Percentiles rank a stretch among this genome's conserved stretches.
These are phyloP conservation scores for Cicer yamashitae DNA, from an alignment of 306 rosid species.

Conservation along the genomic window DNA sequence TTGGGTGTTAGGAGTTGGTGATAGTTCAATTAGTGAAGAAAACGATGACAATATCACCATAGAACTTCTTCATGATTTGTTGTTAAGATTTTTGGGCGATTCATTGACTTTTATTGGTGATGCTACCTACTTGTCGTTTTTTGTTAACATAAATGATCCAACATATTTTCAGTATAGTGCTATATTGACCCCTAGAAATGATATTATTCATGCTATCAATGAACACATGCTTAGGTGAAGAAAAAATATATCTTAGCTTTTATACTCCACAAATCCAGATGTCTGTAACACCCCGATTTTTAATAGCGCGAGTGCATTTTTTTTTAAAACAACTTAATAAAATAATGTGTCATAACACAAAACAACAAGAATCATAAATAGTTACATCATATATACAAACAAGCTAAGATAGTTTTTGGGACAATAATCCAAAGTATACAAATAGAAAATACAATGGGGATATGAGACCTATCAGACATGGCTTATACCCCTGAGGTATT, in stretches of 20 bases:
- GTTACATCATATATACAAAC: too few species aligned
- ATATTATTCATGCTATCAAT: not conserved
- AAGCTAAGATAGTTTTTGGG: too few species aligned
- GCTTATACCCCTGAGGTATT: too few species aligned
- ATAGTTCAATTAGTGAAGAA: not conserved
- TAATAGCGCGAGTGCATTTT: too few species aligned
- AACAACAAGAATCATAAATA: too few species aligned
- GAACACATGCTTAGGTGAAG: not conserved
- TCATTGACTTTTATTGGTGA: not conserved
- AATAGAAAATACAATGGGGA: too few species aligned
- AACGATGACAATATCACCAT: not conserved
- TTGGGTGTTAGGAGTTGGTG: not conserved
- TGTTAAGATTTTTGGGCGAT: rapidly evolving
- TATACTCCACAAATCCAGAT: not conserved
- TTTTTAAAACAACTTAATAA: too few species aligned
- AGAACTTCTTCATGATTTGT: not conserved
- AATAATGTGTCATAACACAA: too few species aligned
- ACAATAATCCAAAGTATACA: too few species aligned
- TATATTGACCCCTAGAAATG: not conserved
- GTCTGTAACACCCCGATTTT: too few species aligned
- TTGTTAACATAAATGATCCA: not conserved
- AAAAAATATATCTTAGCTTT: not conserved
- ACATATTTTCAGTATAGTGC: not conserved
- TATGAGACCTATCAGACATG: too few species aligned
- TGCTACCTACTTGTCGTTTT: not conserved